These are phyloP conservation scores for Saccharomyces eubayanus DNA, from an alignment of 805 yeast species.

Conservation along the genomic window DNA sequence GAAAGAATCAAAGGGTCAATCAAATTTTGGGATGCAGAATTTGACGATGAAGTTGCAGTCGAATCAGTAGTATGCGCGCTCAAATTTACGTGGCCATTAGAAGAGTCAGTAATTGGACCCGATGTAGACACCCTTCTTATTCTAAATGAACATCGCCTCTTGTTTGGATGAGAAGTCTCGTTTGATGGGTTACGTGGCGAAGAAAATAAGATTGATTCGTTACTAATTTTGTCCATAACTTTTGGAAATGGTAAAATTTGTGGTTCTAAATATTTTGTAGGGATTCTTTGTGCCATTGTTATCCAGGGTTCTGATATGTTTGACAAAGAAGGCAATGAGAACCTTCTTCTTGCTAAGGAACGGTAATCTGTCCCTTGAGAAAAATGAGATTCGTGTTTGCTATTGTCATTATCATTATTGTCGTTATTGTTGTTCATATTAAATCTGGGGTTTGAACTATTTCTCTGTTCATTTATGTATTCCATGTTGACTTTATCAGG, in stretches of 20 bases:
- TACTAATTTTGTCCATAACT: slow-evolving; percentile 15
- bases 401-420: not conserved
- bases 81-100: slow-evolving; percentile 4
- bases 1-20: not conserved
- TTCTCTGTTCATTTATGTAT: slow-evolving; percentile 3
- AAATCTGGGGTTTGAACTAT: not conserved
- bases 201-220: slow-evolving; percentile 5
- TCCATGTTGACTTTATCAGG: slow-evolving; percentile 35
- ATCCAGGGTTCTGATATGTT: slow-evolving; percentile 19
- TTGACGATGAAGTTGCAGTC: not conserved
- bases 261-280: slow-evolving; percentile 25
- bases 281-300: slow-evolving; percentile 24
- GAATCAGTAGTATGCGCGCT: slow-evolving; percentile 1
- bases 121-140: slow-evolving; percentile 25
- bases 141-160: slow-evolving; percentile 14
- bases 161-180: not conserved
- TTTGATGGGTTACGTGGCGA: slow-evolving; percentile 1
- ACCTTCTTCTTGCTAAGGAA: slow-evolving; percentile 11
- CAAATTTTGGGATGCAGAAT: not conserved
- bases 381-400: not conserved
- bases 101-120: slow-evolving; percentile 4
- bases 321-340: slow-evolving; percentile 13
- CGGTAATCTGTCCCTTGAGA: not conserved
- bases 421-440: not conserved
- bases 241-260: slow-evolving; percentile 27